phyloP scores from a whole-genome alignment of 331 rosid species.

The Quercus phellos region DNA sequence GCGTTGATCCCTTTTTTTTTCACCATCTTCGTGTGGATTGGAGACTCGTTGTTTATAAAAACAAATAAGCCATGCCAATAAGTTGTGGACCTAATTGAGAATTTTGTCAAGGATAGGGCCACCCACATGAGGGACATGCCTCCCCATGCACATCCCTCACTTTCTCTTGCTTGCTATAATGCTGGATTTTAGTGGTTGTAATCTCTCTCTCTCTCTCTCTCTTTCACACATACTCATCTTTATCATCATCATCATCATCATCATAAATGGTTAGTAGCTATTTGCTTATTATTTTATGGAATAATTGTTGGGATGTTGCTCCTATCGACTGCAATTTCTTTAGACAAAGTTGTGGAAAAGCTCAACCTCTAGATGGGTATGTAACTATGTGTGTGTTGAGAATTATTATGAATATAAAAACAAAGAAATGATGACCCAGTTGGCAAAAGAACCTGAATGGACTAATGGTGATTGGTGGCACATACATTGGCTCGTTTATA shows the following conservation, averaged over 20 bases:
- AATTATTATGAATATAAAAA: conserved; percentile 11
- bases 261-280: neutral
- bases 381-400: conserved; percentile 4
- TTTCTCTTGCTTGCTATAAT: neutral
- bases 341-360: conserved; percentile 30
- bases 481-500: conserved; percentile 26
- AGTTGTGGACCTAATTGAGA: neutral
- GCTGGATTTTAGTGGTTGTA: conserved; percentile 32
- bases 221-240: neutral
- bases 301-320: conserved; percentile 28
- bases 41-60: neutral
- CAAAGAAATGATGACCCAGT: conserved; percentile 16
- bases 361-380: conserved; percentile 17
- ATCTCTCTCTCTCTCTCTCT: conserved; percentile 7
- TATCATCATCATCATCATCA: conserved; percentile 15
- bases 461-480: conserved; percentile 16
- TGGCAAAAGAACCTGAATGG: conserved; percentile 18
- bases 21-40: neutral
- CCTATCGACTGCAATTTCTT: neutral
- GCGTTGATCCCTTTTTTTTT: neutral
- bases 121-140: conserved; percentile 29
- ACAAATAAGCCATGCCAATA: conserved; percentile 6
- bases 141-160: conserved; percentile 25
- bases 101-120: conserved; percentile 14
- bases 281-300: conserved; percentile 9